A percentile compares a stretch with the other conserved stretches of the same genome.
Conservation (phyloP, 257 asterid species). For the Voacanga thouarsii region DNA sequence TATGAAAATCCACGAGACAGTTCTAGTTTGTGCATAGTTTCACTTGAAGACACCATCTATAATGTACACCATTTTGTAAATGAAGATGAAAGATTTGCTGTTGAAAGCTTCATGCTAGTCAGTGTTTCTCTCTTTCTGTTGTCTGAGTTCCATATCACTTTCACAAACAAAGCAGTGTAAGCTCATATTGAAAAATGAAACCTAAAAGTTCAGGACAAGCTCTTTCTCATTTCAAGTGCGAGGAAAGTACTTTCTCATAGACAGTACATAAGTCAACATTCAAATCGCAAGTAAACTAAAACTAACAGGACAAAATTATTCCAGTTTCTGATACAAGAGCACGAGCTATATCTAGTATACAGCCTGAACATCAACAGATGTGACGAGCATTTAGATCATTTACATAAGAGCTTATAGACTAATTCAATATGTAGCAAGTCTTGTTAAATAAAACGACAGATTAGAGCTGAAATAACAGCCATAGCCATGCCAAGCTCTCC, state of each 20-base stretch:
- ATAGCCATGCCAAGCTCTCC: slow-evolving; percentile 20
- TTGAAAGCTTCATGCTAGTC: neutral
- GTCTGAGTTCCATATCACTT: no score
- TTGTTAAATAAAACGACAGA: slow-evolving; percentile 6
- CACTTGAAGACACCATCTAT: neutral
- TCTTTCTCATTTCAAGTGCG: neutral
- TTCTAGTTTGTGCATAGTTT: neutral
- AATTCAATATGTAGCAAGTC: neutral
- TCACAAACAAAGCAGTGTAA: neutral
- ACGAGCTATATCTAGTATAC: neutral
- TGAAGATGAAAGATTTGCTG: slow-evolving; percentile 2
- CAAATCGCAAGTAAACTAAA: neutral
- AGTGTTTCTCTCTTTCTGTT: neutral
- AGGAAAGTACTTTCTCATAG: neutral
- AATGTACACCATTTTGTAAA: neutral
- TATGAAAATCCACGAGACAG: neutral
- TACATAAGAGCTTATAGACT: slow-evolving; percentile 4
- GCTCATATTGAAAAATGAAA: neutral
- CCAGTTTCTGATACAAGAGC: neutral
- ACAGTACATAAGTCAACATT: neutral
- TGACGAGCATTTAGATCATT: neutral
- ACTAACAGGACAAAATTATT: slow-evolving; percentile 1
- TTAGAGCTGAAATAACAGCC: slow-evolving; percentile 8
- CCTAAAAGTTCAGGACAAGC: neutral
- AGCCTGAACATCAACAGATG: neutral